phyloP scores from a whole-genome alignment of 371 early-diverging fungal species.

The Mucor plumbeus region DNA sequence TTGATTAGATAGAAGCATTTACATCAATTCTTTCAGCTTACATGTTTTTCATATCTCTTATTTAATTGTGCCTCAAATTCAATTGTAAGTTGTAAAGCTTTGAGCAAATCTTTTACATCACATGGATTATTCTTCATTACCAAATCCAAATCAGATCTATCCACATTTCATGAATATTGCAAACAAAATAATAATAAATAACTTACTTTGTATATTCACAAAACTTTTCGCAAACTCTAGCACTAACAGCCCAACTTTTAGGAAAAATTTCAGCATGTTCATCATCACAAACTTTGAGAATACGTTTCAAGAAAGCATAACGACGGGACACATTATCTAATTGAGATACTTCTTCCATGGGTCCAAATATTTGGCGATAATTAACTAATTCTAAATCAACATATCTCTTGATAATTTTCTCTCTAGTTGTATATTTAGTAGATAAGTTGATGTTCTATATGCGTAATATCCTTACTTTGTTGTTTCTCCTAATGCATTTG shows the following conservation, averaged over 20 bases:
- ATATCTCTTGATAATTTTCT: conserved; percentile 77
- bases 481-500: conserved; percentile 72
- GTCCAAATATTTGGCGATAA: conserved; percentile 82
- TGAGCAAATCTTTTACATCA: conserved; percentile 74
- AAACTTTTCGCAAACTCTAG: conserved; percentile 75
- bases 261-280: conserved; percentile 87
- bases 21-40: conserved; percentile 17
- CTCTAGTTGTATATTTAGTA: conserved; percentile 18
- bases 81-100: conserved; percentile 80
- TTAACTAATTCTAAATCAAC: conserved; percentile 83
- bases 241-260: conserved; percentile 77
- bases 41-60: conserved; percentile 66
- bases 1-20: neutral
- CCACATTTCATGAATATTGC: neutral
- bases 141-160: conserved; percentile 55
- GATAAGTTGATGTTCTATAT: neutral
- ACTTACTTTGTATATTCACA: conserved; percentile 78
- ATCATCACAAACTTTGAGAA: conserved; percentile 84
- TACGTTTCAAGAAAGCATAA: conserved; percentile 92
- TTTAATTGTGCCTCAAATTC: conserved; percentile 89
- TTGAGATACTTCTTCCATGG: conserved; percentile 83
- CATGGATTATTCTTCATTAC: conserved; percentile 44
- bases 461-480: conserved; percentile 57
- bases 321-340: conserved; percentile 86
- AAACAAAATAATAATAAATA: neutral